Evolutionary conservation across 768 basidiomycete genomes (phyloP), one percentile per base, ranked within the genome.

Genomic region (Russula griseocarnosa): DNA sequence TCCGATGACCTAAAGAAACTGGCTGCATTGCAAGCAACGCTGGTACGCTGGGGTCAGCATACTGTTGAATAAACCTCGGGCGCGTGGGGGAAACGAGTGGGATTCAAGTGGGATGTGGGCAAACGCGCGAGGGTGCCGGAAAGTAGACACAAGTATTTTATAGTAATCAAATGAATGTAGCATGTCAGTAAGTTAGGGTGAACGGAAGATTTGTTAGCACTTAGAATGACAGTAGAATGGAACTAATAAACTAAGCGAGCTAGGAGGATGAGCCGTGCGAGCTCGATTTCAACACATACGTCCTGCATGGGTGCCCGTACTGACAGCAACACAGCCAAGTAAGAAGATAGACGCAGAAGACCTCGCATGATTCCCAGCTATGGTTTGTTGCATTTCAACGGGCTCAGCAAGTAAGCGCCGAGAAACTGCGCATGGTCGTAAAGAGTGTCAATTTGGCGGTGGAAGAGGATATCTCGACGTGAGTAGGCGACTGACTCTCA

Each of bases 1-100:
- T 93, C 93, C 0, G 92, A 92, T 54, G 94, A 98, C 71, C 75
- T 98, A 72, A 98, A 98, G 85, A 87, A 85, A 66, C 80, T 98
- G 7, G 87, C 92, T 8, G 77, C 81, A 6, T 77, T 90, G 60
- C 90, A 90, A 67, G 71, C 76, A 3, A 74, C 78, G 3, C 75
- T 88, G 74, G 88, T 91, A 69, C 66, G 83, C 74, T 1, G 1
- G n/a, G 1, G 28, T 44, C 56, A 34, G n/a, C 14, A 46, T 36
- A n/a, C n/a, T n/a, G n/a, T n/a, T n/a, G n/a, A n/a, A n/a, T n/a
- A n/a, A n/a, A n/a, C n/a, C n/a, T n/a, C n/a, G n/a, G n/a, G n/a
- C n/a, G n/a, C n/a, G n/a, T n/a, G n/a, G n/a, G n/a, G n/a, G n/a
- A n/a, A n/a, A n/a, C n/a, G n/a, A n/a, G n/a, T n/a, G n/a, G n/a